Evolutionary conservation across 192 early-diverging fungal genomes (phyloP).

Genomic region (Backusella macrospora): DNA sequence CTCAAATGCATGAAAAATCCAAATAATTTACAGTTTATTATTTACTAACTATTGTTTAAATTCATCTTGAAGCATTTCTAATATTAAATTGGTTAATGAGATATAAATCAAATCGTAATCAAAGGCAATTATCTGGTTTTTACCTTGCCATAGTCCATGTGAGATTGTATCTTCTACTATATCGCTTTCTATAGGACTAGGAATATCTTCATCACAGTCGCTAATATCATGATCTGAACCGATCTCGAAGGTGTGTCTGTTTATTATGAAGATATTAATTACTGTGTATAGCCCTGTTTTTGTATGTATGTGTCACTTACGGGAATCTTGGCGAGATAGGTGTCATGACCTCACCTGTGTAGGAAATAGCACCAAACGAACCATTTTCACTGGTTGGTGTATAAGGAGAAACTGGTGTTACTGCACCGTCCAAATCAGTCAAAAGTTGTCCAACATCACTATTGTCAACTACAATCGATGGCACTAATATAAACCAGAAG

Average conservation of each 20-base stretch:
- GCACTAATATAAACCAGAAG: slow-evolving; percentile 20
- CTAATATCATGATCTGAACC: background rate
- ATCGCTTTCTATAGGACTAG: background rate
- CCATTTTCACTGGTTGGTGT: slow-evolving; percentile 12
- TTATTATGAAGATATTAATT: background rate
- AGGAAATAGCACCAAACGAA: slow-evolving; percentile 4
- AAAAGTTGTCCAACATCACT: background rate
- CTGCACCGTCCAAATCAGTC: background rate
- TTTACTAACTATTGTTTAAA: background rate
- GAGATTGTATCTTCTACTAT: slow-evolving; percentile 10
- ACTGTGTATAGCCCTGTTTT: background rate
- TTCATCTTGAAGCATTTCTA: slow-evolving; percentile 11
- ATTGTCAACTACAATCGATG: slow-evolving; percentile 35
- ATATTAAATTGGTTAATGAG: background rate
- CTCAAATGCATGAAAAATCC: slow-evolving; percentile 5
- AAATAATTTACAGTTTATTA: too few relatives aligned
- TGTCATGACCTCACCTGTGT: slow-evolving; percentile 12
- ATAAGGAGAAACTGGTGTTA: background rate
- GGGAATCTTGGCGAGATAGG: slow-evolving; percentile 1
- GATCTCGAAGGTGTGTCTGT: background rate
- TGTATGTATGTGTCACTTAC: background rate
- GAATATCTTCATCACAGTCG: background rate
- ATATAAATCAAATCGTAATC: background rate
- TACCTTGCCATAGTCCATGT: slow-evolving; percentile 6
- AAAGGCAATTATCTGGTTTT: background rate